Base-by-base conservation (phyloP, 1,139 yeast genomes). In the Nakaseomyces kungkrabaensis region DNA sequence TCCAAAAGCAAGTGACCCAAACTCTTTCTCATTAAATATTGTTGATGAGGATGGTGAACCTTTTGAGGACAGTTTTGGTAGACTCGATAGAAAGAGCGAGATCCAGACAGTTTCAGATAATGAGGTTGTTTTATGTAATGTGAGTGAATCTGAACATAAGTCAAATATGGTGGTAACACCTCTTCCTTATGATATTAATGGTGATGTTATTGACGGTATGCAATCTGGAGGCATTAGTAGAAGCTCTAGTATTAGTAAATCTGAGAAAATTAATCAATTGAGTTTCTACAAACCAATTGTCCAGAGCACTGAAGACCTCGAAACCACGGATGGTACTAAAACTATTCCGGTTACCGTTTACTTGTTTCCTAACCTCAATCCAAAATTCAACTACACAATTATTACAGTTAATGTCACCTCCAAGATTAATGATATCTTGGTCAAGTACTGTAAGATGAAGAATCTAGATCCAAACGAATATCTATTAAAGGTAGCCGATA, bases 21-120 rank as follows among this genome's bases (percentile, higher is more conserved):
- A 83, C 59, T 69, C 70, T 48, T 85, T 88, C 82, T 71, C 81
- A 49, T 59, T 84, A n/a, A 84, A 81, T 52, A 68, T 84, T 43
- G 85, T 81, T 0, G 94, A 85, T 61, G 92, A 84, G 53, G 90
- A 83, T 61, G 92, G 92, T 6, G 89, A 84, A 51, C 77, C 81
- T n/a, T 83, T 81, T 57, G 86, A 83, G 32, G 81, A 76, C 46
- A 78, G 83, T 27, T 84, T 85, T 70, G 92, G 92, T 3, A 73
- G 81, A 4, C 68, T 85, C 49, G 84, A 79, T 46, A 69, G 90
- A 55, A 70, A 75, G 0, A 72, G 84, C 50, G 56, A 68, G 4
- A 68, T 83, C 36, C 68, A 76, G 3, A 75, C 85, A 0, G 80
- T 83, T 59, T 82, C 83, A 45, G 83, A 84, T n/a, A 78, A 74